phyloP scores from a whole-genome alignment of 129 eudicot genomes.

The Apium graveolens region DNA sequence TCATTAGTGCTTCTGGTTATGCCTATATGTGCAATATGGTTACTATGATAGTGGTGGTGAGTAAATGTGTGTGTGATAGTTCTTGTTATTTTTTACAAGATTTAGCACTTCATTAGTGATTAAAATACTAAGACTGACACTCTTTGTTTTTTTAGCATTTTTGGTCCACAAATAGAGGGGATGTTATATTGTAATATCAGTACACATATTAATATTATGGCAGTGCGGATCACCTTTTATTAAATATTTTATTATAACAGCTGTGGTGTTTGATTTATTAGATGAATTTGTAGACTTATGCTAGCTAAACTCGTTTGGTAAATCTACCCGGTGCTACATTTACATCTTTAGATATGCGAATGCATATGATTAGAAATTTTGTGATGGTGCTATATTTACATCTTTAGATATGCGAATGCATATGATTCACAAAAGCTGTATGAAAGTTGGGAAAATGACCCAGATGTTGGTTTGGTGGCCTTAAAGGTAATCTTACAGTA shows the following conservation, averaged over 20 bases:
- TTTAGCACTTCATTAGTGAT: neutral
- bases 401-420: too few species aligned
- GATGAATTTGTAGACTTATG: neutral
- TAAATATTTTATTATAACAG: neutral
- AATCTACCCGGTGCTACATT: neutral
- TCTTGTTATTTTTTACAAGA: too few species aligned
- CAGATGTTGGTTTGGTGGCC: conserved; percentile 57
- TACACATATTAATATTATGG: neutral
- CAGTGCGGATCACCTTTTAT: neutral
- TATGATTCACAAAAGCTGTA: too few species aligned
- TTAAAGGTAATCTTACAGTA: too few species aligned
- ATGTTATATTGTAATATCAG: too few species aligned
- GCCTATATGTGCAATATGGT: too few species aligned
- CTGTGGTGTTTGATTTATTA: neutral
- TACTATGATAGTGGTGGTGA: neutral
- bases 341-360: neutral
- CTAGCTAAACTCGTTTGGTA: neutral
- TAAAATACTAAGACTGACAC: too few species aligned
- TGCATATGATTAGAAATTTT: neutral
- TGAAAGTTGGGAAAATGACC: conserved; percentile 67
- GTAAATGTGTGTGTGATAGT: neutral
- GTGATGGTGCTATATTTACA: neutral
- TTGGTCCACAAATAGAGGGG: neutral
- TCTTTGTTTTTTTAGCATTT: neutral
- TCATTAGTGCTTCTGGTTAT: too few species aligned